Conservation (phyloP, 2,329 filamentous ascomycete genomes). For the Botrytis galanthina region DNA sequence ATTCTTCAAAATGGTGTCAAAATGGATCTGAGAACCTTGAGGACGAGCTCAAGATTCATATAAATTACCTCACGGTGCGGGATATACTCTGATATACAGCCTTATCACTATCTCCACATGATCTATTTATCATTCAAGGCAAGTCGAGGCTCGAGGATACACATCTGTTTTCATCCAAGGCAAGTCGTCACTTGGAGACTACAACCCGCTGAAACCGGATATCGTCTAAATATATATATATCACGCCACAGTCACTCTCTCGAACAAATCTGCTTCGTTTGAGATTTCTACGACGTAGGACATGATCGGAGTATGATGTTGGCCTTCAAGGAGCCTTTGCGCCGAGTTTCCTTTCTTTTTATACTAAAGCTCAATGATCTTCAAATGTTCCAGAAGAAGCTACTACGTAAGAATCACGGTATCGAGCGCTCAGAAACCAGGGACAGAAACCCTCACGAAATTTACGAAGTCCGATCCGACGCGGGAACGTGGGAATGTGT, state of each 20-base stretch:
- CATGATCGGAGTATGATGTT: background rate
- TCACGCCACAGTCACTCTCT: background rate
- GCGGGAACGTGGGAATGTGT: background rate
- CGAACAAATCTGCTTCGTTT: no score
- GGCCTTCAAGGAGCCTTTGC: no score
- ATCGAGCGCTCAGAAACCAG: background rate
- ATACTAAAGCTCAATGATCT: background rate
- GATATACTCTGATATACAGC: background rate
- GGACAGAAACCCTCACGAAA: background rate
- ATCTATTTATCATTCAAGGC: background rate
- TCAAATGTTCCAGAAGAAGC: background rate
- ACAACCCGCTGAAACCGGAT: background rate
- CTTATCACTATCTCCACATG: background rate
- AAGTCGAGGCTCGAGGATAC: background rate
- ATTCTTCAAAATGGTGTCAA: constrained; percentile 3
- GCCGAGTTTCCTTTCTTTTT: background rate
- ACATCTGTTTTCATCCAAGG: background rate
- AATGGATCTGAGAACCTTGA: background rate
- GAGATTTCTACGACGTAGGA: background rate
- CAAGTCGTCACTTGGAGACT: background rate
- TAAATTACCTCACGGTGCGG: constrained; percentile 1
- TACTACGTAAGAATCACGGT: background rate
- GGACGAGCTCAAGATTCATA: background rate
- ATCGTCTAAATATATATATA: background rate
- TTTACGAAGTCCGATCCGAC: background rate